Evolutionary conservation across 163 green algal genomes (phyloP).

Genomic region (Scenedesmus sp.): DNA sequence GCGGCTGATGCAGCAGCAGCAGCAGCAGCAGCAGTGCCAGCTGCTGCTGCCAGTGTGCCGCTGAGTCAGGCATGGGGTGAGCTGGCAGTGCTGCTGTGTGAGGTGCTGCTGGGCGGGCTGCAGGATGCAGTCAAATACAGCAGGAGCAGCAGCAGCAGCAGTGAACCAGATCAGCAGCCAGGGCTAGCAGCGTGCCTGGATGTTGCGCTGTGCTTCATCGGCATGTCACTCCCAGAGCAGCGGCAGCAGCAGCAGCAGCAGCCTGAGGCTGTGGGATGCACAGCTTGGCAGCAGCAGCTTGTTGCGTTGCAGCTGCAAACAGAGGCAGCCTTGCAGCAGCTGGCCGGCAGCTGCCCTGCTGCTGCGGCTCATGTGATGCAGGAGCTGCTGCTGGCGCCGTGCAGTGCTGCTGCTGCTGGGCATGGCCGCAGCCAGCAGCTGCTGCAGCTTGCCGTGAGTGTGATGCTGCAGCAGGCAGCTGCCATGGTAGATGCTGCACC

Average conservation of each 20-base stretch:
- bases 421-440: background rate
- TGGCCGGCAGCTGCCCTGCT: background rate
- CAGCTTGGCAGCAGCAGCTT: background rate
- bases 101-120: background rate
- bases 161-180: background rate
- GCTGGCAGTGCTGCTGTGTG: background rate
- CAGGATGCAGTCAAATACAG: background rate
- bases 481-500: background rate
- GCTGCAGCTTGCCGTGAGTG: conserved; percentile 6
- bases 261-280: background rate
- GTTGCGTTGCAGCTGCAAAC: background rate
- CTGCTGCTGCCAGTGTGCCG: background rate
- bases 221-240: background rate
- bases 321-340: background rate
- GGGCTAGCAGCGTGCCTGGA: background rate
- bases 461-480: conserved; percentile 39
- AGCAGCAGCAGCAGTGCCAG: background rate
- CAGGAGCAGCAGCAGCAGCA: background rate
- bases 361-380: background rate
- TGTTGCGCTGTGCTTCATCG: background rate
- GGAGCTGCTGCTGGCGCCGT: conserved; percentile 17
- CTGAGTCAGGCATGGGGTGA: background rate
- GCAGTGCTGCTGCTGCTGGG: conserved; percentile 20
- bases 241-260: background rate
- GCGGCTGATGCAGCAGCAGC: background rate